Evolutionary conservation across 1,284 basidiomycete genomes (phyloP), one percentile per base, ranked within the genome.

Genomic region (Cryptococcus sp.): DNA sequence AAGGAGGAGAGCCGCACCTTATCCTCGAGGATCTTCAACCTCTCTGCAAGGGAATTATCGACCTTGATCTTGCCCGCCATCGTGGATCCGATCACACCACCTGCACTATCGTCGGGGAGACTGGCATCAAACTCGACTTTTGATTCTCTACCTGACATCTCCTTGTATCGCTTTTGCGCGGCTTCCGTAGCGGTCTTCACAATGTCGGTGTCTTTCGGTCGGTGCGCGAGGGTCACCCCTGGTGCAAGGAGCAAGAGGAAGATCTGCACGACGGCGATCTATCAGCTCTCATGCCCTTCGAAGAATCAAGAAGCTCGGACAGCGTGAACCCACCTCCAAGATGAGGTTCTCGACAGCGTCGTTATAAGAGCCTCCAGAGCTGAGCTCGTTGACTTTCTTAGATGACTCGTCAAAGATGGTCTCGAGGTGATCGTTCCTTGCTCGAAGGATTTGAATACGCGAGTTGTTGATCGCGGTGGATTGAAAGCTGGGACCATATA

Each of bases 391-490:
- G 63, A 84, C 78, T 56, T 86, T 80, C 48, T 82, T 80, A 59
- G 89, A 86, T 1, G 93, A 86, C 3, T 85, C 83, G 16, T 85
- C 80, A 78, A 99, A 99, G 57, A 98, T 85, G 56, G 89, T 87
- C 72, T 96, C 89, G 3, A 98, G 82, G 63, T 94, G 87, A 75
- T 97, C 91, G 77, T 99, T 95, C 52, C 94, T 87, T 59, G 88
- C 86, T 75, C 95, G 90, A 19, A 99, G 86, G 26, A 99, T 84
- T 76, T 86, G 87, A 69, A 99, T 84, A 54, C 96, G 91, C 6
- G 94, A 93, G 75, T 91, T 92, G 84, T 99, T 99, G 68, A 93
- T 96, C 61, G 94, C 84, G 39, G 91, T 98, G 3, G 95, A 99
- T 76, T 96, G 91, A 6, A 93, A 87, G 71, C 95, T 99, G 75